Evolutionary conservation across 2,329 filamentous ascomycete genomes (phyloP).

Genomic region (Phialophora chinensis): DNA sequence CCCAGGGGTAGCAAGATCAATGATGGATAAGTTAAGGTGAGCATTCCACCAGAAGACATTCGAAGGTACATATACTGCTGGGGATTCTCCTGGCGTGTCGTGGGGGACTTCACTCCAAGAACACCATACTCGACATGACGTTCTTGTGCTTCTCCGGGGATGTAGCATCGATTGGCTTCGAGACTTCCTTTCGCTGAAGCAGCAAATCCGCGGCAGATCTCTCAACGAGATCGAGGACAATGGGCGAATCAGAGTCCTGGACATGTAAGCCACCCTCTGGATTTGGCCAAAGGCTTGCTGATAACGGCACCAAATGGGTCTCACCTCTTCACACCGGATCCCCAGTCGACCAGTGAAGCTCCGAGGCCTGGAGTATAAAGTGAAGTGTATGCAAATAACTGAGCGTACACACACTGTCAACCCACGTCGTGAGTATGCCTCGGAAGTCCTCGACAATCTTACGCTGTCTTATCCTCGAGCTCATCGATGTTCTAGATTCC

Average conservation of each 20-base stretch:
- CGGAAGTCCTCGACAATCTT: constrained; percentile 11
- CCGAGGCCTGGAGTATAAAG: constrained; percentile 22
- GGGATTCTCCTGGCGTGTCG: neutral
- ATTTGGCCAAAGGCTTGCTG: constrained; percentile 24
- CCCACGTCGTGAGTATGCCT: constrained; percentile 11
- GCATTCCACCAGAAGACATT: neutral
- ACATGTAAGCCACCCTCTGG: constrained; percentile 20
- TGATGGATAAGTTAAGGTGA: neutral
- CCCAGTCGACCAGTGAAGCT: constrained; percentile 18
- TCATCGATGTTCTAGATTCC: constrained; percentile 8
- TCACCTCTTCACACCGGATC: neutral
- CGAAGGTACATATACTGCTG: constrained; percentile 20
- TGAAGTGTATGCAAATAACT: constrained; percentile 22
- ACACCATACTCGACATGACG: constrained; percentile 26
- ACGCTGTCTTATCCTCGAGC: neutral
- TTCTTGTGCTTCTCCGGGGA: constrained; percentile 37
- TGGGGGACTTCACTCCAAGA: neutral
- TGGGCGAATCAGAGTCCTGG: constrained; percentile 23
- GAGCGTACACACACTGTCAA: constrained; percentile 9
- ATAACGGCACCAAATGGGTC: constrained; percentile 29
- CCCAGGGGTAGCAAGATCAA: neutral
- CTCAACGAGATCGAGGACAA: constrained; percentile 20
- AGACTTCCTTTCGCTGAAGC: constrained; percentile 17
- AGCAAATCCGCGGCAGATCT: constrained; percentile 37
- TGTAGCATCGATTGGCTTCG: constrained; percentile 10